These are phyloP conservation scores for Lentinula novae-zelandiae DNA, from an alignment of 1,284 basidiomycete species.

Conservation along the genomic window DNA sequence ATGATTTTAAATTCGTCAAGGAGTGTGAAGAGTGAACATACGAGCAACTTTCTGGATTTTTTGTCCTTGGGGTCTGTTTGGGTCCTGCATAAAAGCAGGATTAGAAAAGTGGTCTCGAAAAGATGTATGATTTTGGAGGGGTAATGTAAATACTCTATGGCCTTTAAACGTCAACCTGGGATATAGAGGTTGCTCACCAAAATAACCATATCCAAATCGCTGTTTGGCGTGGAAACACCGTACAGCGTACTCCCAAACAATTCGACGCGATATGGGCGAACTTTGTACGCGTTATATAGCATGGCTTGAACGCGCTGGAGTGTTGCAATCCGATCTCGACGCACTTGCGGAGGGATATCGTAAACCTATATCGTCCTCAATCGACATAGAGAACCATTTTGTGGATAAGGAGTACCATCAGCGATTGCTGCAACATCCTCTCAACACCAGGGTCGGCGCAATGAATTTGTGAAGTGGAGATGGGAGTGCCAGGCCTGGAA, in stretches of 20 bases:
- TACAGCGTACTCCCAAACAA: slow-evolving; percentile 50
- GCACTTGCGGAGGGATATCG: neutral
- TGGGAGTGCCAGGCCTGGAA: too few species aligned
- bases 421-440: neutral
- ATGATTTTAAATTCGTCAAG: slow-evolving; percentile 15
- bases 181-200: slow-evolving; percentile 29
- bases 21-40: slow-evolving; percentile 23
- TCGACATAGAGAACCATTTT: neutral
- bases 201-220: slow-evolving; percentile 49
- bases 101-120: neutral
- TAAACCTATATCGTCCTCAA: neutral
- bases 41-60: neutral
- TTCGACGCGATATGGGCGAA: slow-evolving; percentile 33
- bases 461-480: neutral
- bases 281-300: slow-evolving; percentile 19
- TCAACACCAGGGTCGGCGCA: neutral
- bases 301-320: neutral
- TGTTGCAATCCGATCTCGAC: neutral
- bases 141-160: too few species aligned
- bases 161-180: too few species aligned
- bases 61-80: slow-evolving; percentile 28
- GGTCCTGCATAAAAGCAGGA: slow-evolving; percentile 30
- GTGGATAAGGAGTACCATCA: neutral
- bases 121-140: neutral
- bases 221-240: slow-evolving; percentile 32